Conservation (phyloP, 306 rosid species). For the Sechiopsis laciniata region DNA sequence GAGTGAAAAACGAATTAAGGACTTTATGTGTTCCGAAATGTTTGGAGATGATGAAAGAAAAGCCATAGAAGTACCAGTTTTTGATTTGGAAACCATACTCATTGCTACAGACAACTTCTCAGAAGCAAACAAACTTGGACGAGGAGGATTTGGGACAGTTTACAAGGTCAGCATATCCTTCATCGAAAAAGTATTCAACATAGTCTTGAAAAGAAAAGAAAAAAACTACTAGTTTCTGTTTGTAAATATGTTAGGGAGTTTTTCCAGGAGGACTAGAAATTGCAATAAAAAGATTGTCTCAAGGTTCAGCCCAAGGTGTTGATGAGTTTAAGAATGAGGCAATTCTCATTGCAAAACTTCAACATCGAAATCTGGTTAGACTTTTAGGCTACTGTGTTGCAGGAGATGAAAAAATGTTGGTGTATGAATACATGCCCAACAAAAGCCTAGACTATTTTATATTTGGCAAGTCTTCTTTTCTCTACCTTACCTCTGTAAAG, state of each 20-base stretch:
- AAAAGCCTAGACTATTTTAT: constrained; percentile 42
- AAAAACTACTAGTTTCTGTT: no score
- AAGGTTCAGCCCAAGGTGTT: constrained; percentile 40
- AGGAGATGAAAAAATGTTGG: constrained; percentile 38
- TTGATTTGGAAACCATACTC: constrained; percentile 26
- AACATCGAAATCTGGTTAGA: constrained; percentile 44
- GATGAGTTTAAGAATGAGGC: constrained; percentile 45
- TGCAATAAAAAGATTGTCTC: constrained; percentile 48
- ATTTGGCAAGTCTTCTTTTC: constrained; percentile 33
- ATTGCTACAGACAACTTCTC: constrained; percentile 46
- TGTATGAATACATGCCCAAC: constrained; percentile 45
- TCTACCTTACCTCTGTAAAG: neutral
- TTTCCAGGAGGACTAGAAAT: constrained; percentile 30
- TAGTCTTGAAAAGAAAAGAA: no score
- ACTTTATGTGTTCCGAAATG: constrained; percentile 21
- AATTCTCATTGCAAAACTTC: constrained; percentile 42
- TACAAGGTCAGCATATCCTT: constrained; percentile 34
- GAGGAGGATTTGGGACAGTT: constrained; percentile 59
- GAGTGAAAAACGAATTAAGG: constrained; percentile 26
- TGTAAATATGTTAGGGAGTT: constrained; percentile 23
- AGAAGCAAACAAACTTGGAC: constrained; percentile 42
- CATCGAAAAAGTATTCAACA: neutral
- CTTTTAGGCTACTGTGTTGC: constrained; percentile 39
- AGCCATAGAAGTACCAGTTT: constrained; percentile 36
- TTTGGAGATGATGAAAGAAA: constrained; percentile 31